These are phyloP conservation scores for Patellifolia procumbens DNA, from an alignment of 179 eudicot species.

Conservation along the genomic window DNA sequence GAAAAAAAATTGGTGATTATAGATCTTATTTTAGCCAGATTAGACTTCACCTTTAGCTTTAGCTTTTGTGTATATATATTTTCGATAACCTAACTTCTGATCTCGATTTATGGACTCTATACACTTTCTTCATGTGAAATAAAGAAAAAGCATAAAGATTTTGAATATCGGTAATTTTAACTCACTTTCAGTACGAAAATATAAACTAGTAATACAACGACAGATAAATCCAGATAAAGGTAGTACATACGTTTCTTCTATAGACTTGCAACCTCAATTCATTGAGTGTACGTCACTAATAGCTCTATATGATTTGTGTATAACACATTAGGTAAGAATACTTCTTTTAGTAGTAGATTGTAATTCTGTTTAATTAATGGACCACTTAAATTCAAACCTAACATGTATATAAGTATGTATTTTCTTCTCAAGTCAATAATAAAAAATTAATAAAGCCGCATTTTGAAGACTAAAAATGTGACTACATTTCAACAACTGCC, in stretches of 20 bases:
- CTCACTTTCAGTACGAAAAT: too few relatives aligned
- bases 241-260: slow-evolving; percentile 19
- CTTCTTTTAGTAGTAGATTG: background rate
- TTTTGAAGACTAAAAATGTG: background rate
- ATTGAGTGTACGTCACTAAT: slow-evolving; percentile 31
- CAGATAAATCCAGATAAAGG: too few relatives aligned
- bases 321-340: slow-evolving; percentile 10
- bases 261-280: slow-evolving; percentile 22
- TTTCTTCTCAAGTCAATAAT: background rate
- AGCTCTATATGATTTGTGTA: background rate
- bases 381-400: background rate
- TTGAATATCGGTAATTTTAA: background rate
- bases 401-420: too few relatives aligned
- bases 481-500: slow-evolving; percentile 5
- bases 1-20: slow-evolving; percentile 17
- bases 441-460: background rate
- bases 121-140: slow-evolving; percentile 16
- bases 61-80: slow-evolving; percentile 2
- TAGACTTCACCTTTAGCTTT: slow-evolving; percentile 28
- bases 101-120: slow-evolving; percentile 7
- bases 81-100: slow-evolving; percentile 11
- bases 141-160: background rate
- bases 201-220: too few relatives aligned
- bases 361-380: background rate
- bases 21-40: slow-evolving; percentile 9